Percentiles rank a stretch among this genome's conserved stretches.
phyloP scores from a whole-genome alignment of 2,329 filamentous ascomycete species.

The Trichoderma sp. region DNA sequence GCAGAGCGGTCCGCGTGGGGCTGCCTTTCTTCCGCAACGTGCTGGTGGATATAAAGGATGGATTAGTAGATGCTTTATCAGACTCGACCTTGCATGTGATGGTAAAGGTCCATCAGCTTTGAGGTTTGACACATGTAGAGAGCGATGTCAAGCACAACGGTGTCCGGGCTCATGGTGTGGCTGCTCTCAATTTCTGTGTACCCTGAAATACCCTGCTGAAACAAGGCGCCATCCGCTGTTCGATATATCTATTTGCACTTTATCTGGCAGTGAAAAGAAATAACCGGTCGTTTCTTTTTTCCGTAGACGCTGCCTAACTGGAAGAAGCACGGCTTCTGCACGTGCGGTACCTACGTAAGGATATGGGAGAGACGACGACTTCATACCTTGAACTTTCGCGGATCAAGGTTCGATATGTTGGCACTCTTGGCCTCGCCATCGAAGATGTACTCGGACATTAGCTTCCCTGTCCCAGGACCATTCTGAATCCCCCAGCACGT shows the following conservation, averaged over 20 bases:
- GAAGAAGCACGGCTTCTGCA: neutral
- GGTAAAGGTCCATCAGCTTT: too few relatives aligned
- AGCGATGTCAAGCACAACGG: too few relatives aligned
- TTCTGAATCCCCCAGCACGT: slow-evolving; percentile 99
- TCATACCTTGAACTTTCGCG: slow-evolving; percentile 62
- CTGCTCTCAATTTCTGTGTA: too few relatives aligned
- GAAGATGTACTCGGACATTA: slow-evolving; percentile 78
- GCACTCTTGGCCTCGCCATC: slow-evolving; percentile 71
- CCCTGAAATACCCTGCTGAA: too few relatives aligned
- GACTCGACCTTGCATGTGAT: neutral
- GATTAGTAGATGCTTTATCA: too few relatives aligned
- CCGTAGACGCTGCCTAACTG: neutral
- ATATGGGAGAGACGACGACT: neutral
- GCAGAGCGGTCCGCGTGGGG: slow-evolving; percentile 26
- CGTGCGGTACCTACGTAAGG: neutral
- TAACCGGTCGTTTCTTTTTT: too few relatives aligned
- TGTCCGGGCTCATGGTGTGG: too few relatives aligned
- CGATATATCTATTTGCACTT: too few relatives aligned
- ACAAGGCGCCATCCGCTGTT: too few relatives aligned
- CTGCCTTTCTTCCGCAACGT: neutral
- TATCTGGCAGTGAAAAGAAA: too few relatives aligned
- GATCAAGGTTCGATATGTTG: slow-evolving; percentile 67
- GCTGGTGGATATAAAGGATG: neutral
- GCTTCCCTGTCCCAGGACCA: slow-evolving; percentile 79
- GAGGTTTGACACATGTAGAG: too few relatives aligned